A percentile compares a stretch with the other conserved stretches of the same genome.
Conservation (phyloP, 345 rosid species). For the Hirschfeldia incana region DNA sequence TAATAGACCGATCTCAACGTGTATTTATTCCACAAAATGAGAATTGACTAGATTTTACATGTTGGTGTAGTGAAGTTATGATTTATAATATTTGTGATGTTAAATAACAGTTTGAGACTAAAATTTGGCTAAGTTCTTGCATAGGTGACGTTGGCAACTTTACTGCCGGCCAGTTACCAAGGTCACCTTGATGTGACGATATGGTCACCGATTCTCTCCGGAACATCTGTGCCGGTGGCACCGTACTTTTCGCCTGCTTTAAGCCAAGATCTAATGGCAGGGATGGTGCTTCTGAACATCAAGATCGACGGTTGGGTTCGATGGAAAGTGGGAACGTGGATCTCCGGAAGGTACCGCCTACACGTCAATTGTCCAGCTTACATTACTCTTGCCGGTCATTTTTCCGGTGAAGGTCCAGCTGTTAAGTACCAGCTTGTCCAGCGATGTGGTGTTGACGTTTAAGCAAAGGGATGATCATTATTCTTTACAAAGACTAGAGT, state of each 20-base stretch:
- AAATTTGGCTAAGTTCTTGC: neutral
- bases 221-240: slow-evolving; percentile 51
- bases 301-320: slow-evolving; percentile 56
- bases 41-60: neutral
- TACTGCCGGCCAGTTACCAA: slow-evolving; percentile 62
- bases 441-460: slow-evolving; percentile 61
- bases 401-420: slow-evolving; percentile 18
- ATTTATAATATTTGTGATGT: neutral
- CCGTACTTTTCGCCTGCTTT: slow-evolving; percentile 45
- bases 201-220: slow-evolving; percentile 74
- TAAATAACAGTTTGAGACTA: neutral
- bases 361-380: slow-evolving; percentile 65
- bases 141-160: slow-evolving; percentile 50
- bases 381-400: slow-evolving; percentile 30
- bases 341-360: slow-evolving; percentile 62
- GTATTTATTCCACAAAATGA: neutral
- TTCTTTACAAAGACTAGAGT: neutral
- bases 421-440: slow-evolving; percentile 58
- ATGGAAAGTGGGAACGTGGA: slow-evolving; percentile 83
- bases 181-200: slow-evolving; percentile 56
- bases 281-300: slow-evolving; percentile 53
- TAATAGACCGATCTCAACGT: neutral
- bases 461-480: neutral
- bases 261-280: slow-evolving; percentile 57
- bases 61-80: neutral